Evolutionary conservation across 148 eudicot genomes (phyloP), one percentile per base, ranked within the genome.

Genomic region (Salicornia ramosissima): DNA sequence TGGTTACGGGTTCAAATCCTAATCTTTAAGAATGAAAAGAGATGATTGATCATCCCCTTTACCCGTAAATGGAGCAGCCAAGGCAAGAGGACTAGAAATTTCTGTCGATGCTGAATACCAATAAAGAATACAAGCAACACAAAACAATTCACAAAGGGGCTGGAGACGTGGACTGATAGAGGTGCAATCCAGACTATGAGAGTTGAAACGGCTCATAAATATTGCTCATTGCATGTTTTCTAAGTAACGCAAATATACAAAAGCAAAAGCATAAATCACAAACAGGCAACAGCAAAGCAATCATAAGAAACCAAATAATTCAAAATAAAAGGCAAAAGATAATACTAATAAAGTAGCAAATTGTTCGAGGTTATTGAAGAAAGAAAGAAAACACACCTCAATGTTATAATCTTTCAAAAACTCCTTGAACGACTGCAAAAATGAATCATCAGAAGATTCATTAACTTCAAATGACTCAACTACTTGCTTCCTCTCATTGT

Each of bases 331-430:
- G n/a, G n/a, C n/a, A n/a, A n/a, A n/a, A n/a, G n/a, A n/a, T n/a
- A n/a, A 2, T 10, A 19, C 12, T 18, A 6, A 18, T 19, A 51
- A 19, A 18, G 24, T 8, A n/a, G 0, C 31, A 25, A 54, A 54
- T 24, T 1, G 40, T 3, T 21, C 8, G 2, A 52, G 2, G 2
- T 52, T 9, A 67, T 31, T 51, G 7, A 67, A 19, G n/a, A 25
- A 15, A 29, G 43, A 64, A 1, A 25, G 42, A 39, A n/a, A 26
- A 40, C 63, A 72, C 16, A 91, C 97, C 89, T 88, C 79, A 28
- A 82, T 28, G 74, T 83, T 66, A 71, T 88, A 64, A 36, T 83
- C 79, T 28, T 76, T 80, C 24, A 85, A 65, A 30, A 88, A 30
- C 68, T 86, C 85, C 28, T 71, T 79, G 55, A 82, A 46, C 13